Base-by-base conservation (phyloP, 306 rosid species). In the Quercus rubra region DNA sequence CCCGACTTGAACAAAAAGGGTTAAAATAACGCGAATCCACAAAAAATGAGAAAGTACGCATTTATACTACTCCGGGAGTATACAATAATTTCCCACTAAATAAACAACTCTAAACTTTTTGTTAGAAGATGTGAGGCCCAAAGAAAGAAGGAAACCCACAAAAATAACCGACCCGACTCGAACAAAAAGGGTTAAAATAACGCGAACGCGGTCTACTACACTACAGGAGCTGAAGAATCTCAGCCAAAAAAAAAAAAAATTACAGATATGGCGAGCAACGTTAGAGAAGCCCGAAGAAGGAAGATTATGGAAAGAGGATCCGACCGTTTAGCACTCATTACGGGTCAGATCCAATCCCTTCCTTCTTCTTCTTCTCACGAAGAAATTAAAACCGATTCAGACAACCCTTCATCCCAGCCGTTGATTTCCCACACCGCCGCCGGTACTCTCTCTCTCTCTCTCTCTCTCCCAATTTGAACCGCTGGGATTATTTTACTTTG, bases 251-350 rank as follows among this genome's bases (percentile, higher is more conserved):
- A 11, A 49, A 49, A 12, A 19, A 51, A 8, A 18, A 20, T 23
- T 2, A 21, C 17, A 23, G 67, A 9, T 10, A 92, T 91, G 98
- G 91, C 91, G 74, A 86, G 87, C 72, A 87, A 75, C 62, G 74
- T 4, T 78, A 84, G 89, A 83, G 97, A 94, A 84, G 76, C 88
- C 30, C 86, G 97, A 41, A 73, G 94, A 57, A 80, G 87, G 87
- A 87, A 83, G 83, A 94, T 94, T 76, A 28, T 92, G 75, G 86
- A 90, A 30, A 85, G 92, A 81, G 92, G 97, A 28, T 79, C 97
- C 84, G 95, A 92, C 75, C 95, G 95, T 9, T 83, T 94, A 15
- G 93, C 95, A 49, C 86, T 91, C 72, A 92, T 94, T 46, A 81
- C 89, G 43, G 93, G 99, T 83, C 93, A 77, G 75, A 76, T 90